Conservation (phyloP, 306 rosid genomes). For the Argentina anserina region DNA sequence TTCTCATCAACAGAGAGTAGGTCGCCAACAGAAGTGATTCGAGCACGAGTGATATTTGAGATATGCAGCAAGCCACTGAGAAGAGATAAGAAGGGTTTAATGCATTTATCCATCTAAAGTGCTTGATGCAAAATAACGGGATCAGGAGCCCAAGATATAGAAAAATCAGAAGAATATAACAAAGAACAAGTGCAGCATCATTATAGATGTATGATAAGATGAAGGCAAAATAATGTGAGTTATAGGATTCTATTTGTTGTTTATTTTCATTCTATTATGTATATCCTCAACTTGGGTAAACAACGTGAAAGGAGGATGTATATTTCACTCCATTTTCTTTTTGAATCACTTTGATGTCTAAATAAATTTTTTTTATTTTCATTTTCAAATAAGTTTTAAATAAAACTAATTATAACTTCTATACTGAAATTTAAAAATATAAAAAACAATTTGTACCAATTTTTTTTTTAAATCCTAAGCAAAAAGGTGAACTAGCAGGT, state of each 20-base stretch:
- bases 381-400: background rate
- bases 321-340: background rate
- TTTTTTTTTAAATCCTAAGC: too few species aligned
- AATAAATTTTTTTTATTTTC: background rate
- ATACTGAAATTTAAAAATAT: background rate
- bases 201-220: background rate
- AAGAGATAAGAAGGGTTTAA: slow-evolving; percentile 20
- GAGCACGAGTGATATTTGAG: slow-evolving; percentile 66
- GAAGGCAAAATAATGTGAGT: background rate
- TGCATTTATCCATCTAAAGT: slow-evolving; percentile 12
- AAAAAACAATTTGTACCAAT: too few species aligned
- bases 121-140: slow-evolving; percentile 2
- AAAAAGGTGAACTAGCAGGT: background rate
- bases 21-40: slow-evolving; percentile 64
- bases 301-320: background rate
- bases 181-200: slow-evolving; percentile 11
- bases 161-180: background rate
- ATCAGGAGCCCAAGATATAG: background rate
- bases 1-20: slow-evolving; percentile 67
- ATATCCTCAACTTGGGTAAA: background rate
- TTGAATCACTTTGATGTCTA: background rate
- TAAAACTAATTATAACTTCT: background rate
- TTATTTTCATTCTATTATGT: background rate
- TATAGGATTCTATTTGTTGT: background rate
- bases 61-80: slow-evolving; percentile 94